Evolutionary conservation across 225 moss, liverwort and hornwort species (phyloP).

Genomic region (Antitrichia curtipendula): DNA sequence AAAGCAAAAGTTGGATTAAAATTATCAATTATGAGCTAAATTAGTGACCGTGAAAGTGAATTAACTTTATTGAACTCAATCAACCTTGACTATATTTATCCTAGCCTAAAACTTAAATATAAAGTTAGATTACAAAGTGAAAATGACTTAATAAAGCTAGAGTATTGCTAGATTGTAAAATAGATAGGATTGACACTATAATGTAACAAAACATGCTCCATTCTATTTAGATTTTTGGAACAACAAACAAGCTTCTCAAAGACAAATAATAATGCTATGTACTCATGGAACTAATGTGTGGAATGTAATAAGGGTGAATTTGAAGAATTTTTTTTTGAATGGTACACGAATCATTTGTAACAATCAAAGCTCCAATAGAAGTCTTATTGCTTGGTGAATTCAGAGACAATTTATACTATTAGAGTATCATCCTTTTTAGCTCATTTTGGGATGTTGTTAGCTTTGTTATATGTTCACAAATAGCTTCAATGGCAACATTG

Average conservation of each 20-base stretch:
- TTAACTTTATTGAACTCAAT: not conserved
- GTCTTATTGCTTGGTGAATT: not conserved
- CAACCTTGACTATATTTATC: not conserved
- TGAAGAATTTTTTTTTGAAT: not conserved
- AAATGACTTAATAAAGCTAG: not conserved
- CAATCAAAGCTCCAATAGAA: not conserved
- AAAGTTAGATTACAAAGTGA: not conserved
- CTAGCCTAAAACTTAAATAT: not conserved
- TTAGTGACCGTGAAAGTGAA: not conserved
- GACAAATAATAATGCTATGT: not conserved
- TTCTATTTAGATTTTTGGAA: not conserved
- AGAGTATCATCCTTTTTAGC: not conserved
- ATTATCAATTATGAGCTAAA: not conserved
- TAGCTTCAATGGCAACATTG: not conserved
- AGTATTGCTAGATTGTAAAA: not conserved
- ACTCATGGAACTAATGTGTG: not conserved
- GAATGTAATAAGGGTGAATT: not conserved
- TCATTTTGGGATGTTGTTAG: not conserved
- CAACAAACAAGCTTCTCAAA: accelerated
- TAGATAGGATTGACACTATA: accelerated
- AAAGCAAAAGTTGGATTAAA: not conserved
- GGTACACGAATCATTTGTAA: not conserved
- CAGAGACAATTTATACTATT: not conserved
- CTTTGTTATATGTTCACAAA: not conserved
- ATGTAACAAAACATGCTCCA: not conserved